Evolutionary conservation across 495 filamentous ascomycete species (phyloP), one percentile per base, ranked within the genome.

Genomic region (Aspergillus diversus): DNA sequence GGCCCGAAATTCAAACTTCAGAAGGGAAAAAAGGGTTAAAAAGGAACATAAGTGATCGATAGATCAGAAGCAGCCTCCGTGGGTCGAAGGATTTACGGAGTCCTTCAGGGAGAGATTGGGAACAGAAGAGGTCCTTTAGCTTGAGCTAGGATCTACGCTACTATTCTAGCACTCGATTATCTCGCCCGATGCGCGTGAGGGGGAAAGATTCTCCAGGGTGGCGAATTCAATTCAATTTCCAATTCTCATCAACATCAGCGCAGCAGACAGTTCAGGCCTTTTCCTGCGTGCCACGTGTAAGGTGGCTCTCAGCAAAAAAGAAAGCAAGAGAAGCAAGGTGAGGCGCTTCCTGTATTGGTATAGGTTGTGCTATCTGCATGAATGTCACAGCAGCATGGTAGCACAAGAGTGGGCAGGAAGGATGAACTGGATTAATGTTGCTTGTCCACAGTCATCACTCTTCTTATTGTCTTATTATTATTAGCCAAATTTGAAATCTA

Each of bases 281-380:
- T 27, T 37, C 39, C 47, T 60, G 57, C 57, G 52, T 52, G 57
- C 32, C 57, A 60, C 48, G 57, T 52, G 48, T 60, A 60, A 53
- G 33, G 11, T 17, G 43, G 46, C 37, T 12, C 15, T 57, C 17
- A 7, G 55, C 21, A 32, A 43, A 50, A 31, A 16, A 50, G 16
- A 50, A 50, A 16, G 47, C 47, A 16, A 16, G 46, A 49, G 13
- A 49, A 17, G 5, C 47, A 50, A 17, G 21, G 27, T 31, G 21
- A 11, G 47, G 8, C 16, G 5, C 21, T 50, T 21, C 47, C 27
- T 54, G 51, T 11, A 54, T 12, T 54, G 51, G 13, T 33, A 34
- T 54, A 34, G 32, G 0, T 15, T 54, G 33, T 12, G 51, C 34
- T 5, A 43, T 43, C n/a, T 11, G 5, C 39, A 43, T 11, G 39